A percentile compares a stretch with the other conserved stretches of the same genome.
Evolutionary conservation across 176 grass and related monocot species (phyloP).

Genomic region (Bromus sterilis): DNA sequence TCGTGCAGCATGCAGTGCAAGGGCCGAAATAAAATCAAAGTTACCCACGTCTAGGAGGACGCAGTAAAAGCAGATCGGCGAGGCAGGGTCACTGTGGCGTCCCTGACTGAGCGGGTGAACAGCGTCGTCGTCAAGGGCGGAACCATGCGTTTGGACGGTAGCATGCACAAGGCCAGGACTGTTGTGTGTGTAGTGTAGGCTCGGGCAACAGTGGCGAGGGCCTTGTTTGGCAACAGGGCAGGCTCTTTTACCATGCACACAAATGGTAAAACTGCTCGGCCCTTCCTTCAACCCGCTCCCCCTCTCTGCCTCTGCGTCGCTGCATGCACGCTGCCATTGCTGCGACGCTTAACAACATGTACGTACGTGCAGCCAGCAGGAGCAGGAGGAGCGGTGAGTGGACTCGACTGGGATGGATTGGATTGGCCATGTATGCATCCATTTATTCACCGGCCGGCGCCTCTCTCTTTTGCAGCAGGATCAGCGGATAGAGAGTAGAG

Average conservation of each 20-base stretch:
- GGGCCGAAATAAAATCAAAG: background rate
- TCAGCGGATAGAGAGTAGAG: background rate
- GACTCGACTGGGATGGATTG: no score
- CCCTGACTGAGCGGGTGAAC: slow-evolving; percentile 40
- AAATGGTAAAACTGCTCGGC: background rate
- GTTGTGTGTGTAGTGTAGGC: no score
- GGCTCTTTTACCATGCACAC: slow-evolving; percentile 24
- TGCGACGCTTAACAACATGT: background rate
- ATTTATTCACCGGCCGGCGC: background rate
- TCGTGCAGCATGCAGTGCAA: background rate
- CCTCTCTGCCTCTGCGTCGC: background rate
- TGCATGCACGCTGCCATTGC: background rate
- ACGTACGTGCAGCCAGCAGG: no score
- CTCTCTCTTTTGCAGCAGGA: background rate
- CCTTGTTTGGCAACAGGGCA: slow-evolving; percentile 13
- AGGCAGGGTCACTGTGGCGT: slow-evolving; percentile 20
- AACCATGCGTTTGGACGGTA: slow-evolving; percentile 33
- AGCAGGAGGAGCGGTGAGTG: no score
- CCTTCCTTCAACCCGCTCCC: no score
- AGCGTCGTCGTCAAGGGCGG: slow-evolving; percentile 2
- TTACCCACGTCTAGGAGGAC: background rate
- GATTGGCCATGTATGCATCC: background rate
- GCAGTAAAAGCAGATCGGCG: background rate
- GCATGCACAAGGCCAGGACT: no score
- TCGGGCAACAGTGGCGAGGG: slow-evolving; percentile 37